Conservation (phyloP, 495 filamentous ascomycete species). For the Xylaria curta region DNA sequence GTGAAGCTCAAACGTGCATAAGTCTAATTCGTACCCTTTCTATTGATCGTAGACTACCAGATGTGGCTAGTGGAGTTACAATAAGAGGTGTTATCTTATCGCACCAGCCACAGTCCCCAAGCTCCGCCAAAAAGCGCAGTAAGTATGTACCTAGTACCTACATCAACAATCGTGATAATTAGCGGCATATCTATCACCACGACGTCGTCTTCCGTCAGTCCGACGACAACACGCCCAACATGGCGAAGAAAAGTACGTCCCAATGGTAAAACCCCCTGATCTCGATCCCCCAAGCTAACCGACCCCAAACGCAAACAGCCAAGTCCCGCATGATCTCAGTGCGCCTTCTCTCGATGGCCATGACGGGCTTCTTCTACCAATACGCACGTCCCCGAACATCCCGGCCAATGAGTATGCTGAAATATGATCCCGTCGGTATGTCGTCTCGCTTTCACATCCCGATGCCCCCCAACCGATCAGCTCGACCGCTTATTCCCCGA, state of each 20-base stretch:
- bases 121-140: slow-evolving; percentile 20
- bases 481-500: background rate
- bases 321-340: slow-evolving; percentile 93
- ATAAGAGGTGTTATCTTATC: background rate
- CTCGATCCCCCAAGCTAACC: slow-evolving; percentile 22
- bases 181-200: slow-evolving; percentile 5
- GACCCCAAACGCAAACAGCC: slow-evolving; percentile 53
- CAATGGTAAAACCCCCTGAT: background rate
- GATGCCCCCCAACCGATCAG: background rate
- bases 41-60: background rate
- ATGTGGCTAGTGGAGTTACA: background rate
- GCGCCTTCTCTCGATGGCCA: slow-evolving; percentile 96
- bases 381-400: slow-evolving; percentile 80
- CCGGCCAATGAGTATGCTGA: slow-evolving; percentile 92
- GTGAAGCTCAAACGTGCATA: background rate
- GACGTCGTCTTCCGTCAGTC: slow-evolving; percentile 7
- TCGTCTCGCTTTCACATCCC: slow-evolving; percentile 23
- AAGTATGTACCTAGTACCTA: too few species aligned
- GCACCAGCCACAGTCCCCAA: slow-evolving; percentile 17
- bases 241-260: slow-evolving; percentile 28
- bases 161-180: background rate
- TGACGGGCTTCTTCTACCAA: slow-evolving; percentile 96
- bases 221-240: slow-evolving; percentile 26
- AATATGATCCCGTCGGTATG: slow-evolving; percentile 98
- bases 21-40: background rate